Evolutionary conservation across 345 rosid species (phyloP), one percentile per base, ranked within the genome.

Genomic region (Cardiospermum halicacabum): DNA sequence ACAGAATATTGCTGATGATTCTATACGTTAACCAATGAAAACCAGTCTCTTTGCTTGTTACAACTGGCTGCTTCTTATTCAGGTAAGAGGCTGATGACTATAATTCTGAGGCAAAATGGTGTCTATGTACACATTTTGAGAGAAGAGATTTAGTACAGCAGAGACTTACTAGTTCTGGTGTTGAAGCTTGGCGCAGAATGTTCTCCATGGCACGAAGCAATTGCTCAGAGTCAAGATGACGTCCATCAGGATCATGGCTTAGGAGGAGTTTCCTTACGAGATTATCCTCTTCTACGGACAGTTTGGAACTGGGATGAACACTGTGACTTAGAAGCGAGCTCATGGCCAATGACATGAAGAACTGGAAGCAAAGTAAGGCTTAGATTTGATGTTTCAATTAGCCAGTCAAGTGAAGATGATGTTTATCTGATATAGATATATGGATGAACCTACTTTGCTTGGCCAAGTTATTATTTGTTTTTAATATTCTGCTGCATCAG

Each of bases 211-310:
- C 91, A 30, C 71, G 62, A 64, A 89, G 83, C 65, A 89, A 66
- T 67, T 50, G 74, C 74, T 77, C 82, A 7, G 92, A 78, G 70
- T 92, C 92, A 47, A 89, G 67, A 63, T 74, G 66, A 27, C 89
- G 88, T 9, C 84, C 87, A 60, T 89, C 96, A 25, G 92, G 92
- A 53, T 85, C 98, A 82, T 89, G 95, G 68, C 72, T 58, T 19
- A 81, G 71, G 50, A 85, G 79, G 59, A 92, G 80, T 72, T 76
- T 79, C 71, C 67, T 80, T 64, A 85, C 73, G 49, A 85, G 72
- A 66, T 74, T 66, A 11, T 85, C 90, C 25, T 85, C 88, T 47
- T 72, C 79, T 18, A 31, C 26, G 31, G 74, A 71, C 25, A 34
- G n/a, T n/a, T 31, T 24, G 3, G 54, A 47, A 3, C 11, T 34